These are phyloP conservation scores for Botrytis galanthina DNA, from an alignment of 2,329 filamentous ascomycete species.

Conservation along the genomic window DNA sequence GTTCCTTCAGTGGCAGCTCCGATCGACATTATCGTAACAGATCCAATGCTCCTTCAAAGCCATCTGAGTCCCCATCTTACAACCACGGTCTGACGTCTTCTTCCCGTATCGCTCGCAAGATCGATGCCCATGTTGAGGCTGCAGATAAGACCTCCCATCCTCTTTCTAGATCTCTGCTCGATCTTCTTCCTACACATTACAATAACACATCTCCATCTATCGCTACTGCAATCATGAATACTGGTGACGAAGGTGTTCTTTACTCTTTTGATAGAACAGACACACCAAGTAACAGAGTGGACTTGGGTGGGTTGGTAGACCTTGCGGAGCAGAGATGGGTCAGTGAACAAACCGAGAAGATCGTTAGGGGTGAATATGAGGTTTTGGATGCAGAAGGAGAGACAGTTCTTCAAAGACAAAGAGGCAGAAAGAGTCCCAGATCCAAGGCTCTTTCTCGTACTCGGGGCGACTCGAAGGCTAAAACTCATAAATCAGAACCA, in stretches of 20 bases:
- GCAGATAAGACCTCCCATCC: constrained; percentile 25
- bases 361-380: constrained; percentile 39
- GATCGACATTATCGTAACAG: constrained; percentile 31
- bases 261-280: constrained; percentile 37
- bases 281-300: constrained; percentile 31
- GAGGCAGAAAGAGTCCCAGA: constrained; percentile 36
- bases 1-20: constrained; percentile 31
- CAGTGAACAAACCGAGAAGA: constrained; percentile 37
- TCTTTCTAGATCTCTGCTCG: constrained; percentile 36
- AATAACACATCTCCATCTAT: constrained; percentile 32
- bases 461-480: constrained; percentile 9
- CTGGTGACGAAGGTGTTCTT: constrained; percentile 29
- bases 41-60: constrained; percentile 23
- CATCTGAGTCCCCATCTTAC: constrained; percentile 29
- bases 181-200: constrained; percentile 34
- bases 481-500: constrained; percentile 16
- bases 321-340: constrained; percentile 37
- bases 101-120: constrained; percentile 29
- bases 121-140: constrained; percentile 30
- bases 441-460: constrained; percentile 25
- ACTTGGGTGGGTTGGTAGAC: constrained; percentile 36
- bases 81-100: constrained; percentile 17
- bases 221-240: constrained; percentile 26
- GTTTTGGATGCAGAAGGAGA: constrained; percentile 38
- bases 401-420: constrained; percentile 30